Evolutionary conservation across 2,329 filamentous ascomycete species (phyloP), one percentile per base, ranked within the genome.

Genomic region (Escovopsis weberi): DNA sequence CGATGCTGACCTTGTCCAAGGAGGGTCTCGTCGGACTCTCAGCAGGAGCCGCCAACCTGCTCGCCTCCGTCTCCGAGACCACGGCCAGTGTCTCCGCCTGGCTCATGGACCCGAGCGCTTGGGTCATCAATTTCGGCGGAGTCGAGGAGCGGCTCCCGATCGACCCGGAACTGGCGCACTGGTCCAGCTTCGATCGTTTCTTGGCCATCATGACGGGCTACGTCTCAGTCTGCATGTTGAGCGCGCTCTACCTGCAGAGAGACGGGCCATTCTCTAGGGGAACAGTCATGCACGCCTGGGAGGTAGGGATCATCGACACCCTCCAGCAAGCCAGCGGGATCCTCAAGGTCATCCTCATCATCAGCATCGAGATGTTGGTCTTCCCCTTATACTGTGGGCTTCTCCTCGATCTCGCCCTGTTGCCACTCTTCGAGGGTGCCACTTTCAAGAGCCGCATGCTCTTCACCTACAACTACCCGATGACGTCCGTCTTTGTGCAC

Each of bases 291-390:
- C 73, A 75, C 45, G 74, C 76, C 30, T 75, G 73, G 70, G 88
- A 96, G 59, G 82, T 81, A 23, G 74, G 80, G 7, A 61, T 95
- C 36, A 81, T 89, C 23, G 89, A 96, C 48, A 72, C 80, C 2
- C 70, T 98, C 19, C 81, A 87, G 48, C 93, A 98, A 68, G 91
- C 91, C 39, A 93, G 91, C 36, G 91, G 93, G 12, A 89, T 98
- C 9, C 79, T 95, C 70, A 98, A 98, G 61, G 91, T 98, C 19
- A 94, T 98, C 40, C 67, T 96, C 47, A 96, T 98, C 54, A 98
- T 98, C 50, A 91, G 88, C 50, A 98, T 98, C 53, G 91, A 98
- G 65, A 98, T 98, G 91, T 79, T 98, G 33, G 79, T 88, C 6
- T 98, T 98, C 56, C 91, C 91, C 0, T 70, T 98, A 2, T 98